Percentiles rank a stretch among this genome's conserved stretches.
Evolutionary conservation across 2,329 filamentous ascomycete genomes (phyloP).

Genomic region (Diaporthe eres): DNA sequence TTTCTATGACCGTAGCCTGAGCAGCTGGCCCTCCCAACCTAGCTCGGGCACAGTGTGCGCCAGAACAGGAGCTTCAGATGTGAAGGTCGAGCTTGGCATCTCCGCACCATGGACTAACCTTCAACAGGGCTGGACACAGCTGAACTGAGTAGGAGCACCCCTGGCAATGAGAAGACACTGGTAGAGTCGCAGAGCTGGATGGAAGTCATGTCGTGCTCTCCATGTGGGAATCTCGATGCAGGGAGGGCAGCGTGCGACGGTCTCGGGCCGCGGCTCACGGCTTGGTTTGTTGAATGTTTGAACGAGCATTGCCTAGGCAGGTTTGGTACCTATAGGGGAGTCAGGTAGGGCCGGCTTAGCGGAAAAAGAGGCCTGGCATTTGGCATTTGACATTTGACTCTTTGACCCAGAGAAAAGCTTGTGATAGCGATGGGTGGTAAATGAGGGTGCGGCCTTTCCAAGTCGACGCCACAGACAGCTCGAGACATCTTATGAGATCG

Average conservation of each 20-base stretch:
- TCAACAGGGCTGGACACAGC: neutral
- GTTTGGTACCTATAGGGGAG: neutral
- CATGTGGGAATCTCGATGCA: conserved; percentile 29
- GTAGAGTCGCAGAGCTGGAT: neutral
- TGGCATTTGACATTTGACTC: conserved; percentile 8
- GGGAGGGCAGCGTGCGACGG: conserved; percentile 17
- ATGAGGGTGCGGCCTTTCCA: neutral
- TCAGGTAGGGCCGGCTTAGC: neutral
- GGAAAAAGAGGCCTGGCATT: neutral
- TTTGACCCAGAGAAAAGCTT: conserved; percentile 17
- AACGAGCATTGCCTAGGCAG: neutral
- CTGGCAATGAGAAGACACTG: neutral
- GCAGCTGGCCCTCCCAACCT: neutral
- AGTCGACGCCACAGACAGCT: neutral
- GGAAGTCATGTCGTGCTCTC: neutral
- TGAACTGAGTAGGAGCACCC: neutral
- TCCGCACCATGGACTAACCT: neutral
- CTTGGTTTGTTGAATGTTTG: conserved; percentile 6
- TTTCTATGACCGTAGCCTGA: neutral
- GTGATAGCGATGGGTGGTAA: conserved; percentile 11
- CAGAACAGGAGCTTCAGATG: neutral
- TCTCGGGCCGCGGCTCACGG: conserved; percentile 24
- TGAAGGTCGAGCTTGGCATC: conserved; percentile 14
- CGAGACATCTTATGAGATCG: neutral
- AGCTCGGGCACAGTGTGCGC: neutral